These are phyloP conservation scores for Clarireedia paspali DNA, from an alignment of 2,329 filamentous ascomycete genomes.

Conservation along the genomic window DNA sequence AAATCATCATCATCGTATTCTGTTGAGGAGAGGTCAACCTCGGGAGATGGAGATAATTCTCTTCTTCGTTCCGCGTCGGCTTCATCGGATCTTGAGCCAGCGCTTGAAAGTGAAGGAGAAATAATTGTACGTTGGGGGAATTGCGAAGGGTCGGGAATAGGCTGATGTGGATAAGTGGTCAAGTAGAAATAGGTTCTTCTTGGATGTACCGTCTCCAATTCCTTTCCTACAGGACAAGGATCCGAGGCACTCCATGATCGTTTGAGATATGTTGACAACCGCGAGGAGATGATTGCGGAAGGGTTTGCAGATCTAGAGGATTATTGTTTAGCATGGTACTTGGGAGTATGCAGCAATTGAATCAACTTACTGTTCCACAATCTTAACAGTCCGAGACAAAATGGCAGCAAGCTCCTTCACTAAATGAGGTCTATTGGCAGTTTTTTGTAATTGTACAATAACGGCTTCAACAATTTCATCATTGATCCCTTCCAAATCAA, in stretches of 20 bases:
- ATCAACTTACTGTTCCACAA: constrained; percentile 78
- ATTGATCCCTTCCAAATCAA: constrained; percentile 78
- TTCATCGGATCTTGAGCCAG: constrained; percentile 63
- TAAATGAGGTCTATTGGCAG: constrained; percentile 84
- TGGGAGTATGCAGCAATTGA: constrained; percentile 5
- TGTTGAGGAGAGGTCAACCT: constrained; percentile 81
- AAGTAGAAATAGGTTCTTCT: constrained; percentile 96
- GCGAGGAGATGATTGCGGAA: constrained; percentile 88
- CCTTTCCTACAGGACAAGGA: constrained; percentile 85
- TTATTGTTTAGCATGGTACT: constrained; percentile 22
- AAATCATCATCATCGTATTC: constrained; percentile 74
- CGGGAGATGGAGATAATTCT: constrained; percentile 81
- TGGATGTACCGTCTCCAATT: constrained; percentile 85
- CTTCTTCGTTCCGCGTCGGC: constrained; percentile 56
- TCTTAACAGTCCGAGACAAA: constrained; percentile 66
- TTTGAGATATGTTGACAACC: constrained; percentile 83
- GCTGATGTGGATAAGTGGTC: constrained; percentile 76
- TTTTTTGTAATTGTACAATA: constrained; percentile 80
- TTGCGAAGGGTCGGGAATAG: constrained; percentile 60
- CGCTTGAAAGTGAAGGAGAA: constrained; percentile 75
- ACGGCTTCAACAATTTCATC: constrained; percentile 93
- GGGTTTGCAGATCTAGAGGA: constrained; percentile 79
- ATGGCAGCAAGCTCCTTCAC: constrained; percentile 88
- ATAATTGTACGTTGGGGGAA: constrained; percentile 55
- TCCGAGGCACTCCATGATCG: constrained; percentile 70